Percentiles rank a stretch among this genome's conserved stretches.
Conservation (phyloP, 352 stramenopile genomes). For the Pythium vanterpoolii region DNA sequence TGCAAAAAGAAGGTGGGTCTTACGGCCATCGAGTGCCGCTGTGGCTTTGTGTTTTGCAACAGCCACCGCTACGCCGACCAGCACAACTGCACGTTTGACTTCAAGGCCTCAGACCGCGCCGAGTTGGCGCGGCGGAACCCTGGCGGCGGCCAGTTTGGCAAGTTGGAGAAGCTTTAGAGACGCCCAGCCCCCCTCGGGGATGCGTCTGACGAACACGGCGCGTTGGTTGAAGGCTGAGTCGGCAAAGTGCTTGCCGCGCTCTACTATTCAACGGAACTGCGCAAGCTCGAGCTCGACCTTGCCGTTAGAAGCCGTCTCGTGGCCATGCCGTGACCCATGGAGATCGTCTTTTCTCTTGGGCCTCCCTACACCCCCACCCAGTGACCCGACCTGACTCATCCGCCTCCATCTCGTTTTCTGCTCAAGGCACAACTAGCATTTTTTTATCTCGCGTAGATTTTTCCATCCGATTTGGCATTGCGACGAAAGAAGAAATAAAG, state of each 20-base stretch:
- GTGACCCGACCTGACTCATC: slow-evolving; percentile 18
- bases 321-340: neutral
- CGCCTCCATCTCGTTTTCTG: slow-evolving; percentile 1
- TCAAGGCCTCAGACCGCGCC: slow-evolving; percentile 71
- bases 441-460: slow-evolving; percentile 24
- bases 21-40: slow-evolving; percentile 88
- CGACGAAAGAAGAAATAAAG: slow-evolving; percentile 10
- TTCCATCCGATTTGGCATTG: slow-evolving; percentile 9
- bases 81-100: slow-evolving; percentile 85
- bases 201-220: slow-evolving; percentile 1
- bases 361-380: slow-evolving; percentile 13
- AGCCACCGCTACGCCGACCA: slow-evolving; percentile 85
- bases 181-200: neutral
- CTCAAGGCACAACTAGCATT: slow-evolving; percentile 6
- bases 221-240: neutral
- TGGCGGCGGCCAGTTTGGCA: slow-evolving; percentile 79
- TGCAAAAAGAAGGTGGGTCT: slow-evolving; percentile 92
- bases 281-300: neutral
- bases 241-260: slow-evolving; percentile 20
- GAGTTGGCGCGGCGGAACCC: slow-evolving; percentile 79
- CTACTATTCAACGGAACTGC: neutral
- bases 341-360: neutral
- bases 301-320: slow-evolving; percentile 1
- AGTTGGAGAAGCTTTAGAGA: slow-evolving; percentile 79
- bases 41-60: slow-evolving; percentile 86